Conservation (phyloP, 495 filamentous ascomycete genomes). For the Xylaria longipes region DNA sequence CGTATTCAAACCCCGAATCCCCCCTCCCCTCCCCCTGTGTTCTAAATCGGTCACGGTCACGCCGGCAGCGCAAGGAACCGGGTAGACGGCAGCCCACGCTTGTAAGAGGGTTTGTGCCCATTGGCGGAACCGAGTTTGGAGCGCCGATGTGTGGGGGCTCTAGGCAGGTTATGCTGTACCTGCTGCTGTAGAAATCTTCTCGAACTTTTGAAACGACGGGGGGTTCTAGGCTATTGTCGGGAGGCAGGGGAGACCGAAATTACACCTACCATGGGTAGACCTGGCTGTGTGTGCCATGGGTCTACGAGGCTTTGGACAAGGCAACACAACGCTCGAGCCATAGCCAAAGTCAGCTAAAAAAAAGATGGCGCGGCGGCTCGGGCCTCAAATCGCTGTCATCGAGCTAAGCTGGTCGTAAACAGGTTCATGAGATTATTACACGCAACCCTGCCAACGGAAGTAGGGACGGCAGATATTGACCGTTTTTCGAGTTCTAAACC, state of each 20-base stretch:
- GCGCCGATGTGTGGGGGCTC: slow-evolving; percentile 1
- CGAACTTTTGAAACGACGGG: slow-evolving; percentile 21
- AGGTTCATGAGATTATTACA: background rate
- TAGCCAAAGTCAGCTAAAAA: slow-evolving; percentile 7
- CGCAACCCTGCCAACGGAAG: background rate
- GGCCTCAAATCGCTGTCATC: slow-evolving; percentile 9
- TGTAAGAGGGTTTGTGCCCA: background rate
- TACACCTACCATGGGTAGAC: background rate
- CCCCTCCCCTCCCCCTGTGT: background rate
- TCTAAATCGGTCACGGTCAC: slow-evolving; percentile 21
- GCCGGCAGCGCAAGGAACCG: slow-evolving; percentile 9
- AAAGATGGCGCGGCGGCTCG: slow-evolving; percentile 12
- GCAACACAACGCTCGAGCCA: slow-evolving; percentile 2
- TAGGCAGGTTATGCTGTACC: background rate
- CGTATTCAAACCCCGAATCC: background rate
- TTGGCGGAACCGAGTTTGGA: slow-evolving; percentile 11
- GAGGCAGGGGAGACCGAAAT: slow-evolving; percentile 8
- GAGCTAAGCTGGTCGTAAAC: slow-evolving; percentile 2
- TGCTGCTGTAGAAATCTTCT: slow-evolving; percentile 15
- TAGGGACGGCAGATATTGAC: background rate
- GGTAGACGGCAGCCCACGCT: background rate
- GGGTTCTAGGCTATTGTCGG: slow-evolving; percentile 4
- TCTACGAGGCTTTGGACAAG: background rate
- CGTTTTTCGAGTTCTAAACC: background rate
- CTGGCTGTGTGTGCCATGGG: background rate